A percentile compares a stretch with the other conserved stretches of the same genome.
Evolutionary conservation across 345 rosid genomes (phyloP).

Genomic region (Melaleuca quinquenervia): DNA sequence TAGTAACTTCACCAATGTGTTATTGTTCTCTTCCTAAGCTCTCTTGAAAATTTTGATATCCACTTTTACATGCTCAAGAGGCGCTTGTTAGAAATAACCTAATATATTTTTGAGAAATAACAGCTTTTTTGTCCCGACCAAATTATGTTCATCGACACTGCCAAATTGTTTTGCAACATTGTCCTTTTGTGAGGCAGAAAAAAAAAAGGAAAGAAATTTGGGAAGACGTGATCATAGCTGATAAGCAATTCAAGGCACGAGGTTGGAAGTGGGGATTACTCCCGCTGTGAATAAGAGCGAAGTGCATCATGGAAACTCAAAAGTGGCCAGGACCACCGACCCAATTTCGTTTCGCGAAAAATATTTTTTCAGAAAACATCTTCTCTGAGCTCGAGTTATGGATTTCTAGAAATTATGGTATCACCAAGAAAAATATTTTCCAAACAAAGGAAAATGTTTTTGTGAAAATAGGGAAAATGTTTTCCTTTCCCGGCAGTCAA

Average conservation of each 20-base stretch:
- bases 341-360: too few relatives aligned
- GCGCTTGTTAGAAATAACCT: not conserved
- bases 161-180: not conserved
- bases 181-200: not conserved
- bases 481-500: too few relatives aligned
- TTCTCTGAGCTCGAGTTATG: too few relatives aligned
- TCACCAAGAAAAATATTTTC: too few relatives aligned
- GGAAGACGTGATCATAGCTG: not conserved
- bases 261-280: not conserved
- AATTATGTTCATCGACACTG: not conserved
- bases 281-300: not conserved
- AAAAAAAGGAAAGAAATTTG: not conserved
- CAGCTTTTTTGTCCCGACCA: not conserved
- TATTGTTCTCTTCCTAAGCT: not conserved
- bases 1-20: not conserved
- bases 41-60: not conserved
- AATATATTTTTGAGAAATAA: not conserved
- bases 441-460: too few relatives aligned
- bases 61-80: not conserved
- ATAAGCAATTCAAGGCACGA: not conserved
- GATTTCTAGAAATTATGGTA: too few relatives aligned
- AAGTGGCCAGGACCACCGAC: not conserved
- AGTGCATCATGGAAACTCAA: not conserved
- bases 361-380: too few relatives aligned
- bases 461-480: too few relatives aligned